Conservation (phyloP, 768 basidiomycete species). For the Agaricus sinodeliciosus region DNA sequence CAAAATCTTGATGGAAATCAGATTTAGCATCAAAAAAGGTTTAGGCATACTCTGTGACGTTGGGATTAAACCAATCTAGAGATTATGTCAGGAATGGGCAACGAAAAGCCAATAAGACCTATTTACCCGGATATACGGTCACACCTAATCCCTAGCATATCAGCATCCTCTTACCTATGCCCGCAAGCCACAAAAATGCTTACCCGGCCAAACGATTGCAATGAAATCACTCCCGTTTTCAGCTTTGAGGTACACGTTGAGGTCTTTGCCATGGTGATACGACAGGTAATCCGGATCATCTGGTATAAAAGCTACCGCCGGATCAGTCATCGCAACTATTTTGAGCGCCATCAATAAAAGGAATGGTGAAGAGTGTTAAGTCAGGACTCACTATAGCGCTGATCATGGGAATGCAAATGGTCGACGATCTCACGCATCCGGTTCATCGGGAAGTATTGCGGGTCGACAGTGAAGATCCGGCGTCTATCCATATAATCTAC, state of each 20-base stretch:
- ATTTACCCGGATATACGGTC: conserved; percentile 8
- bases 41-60: conserved; percentile 37
- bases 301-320: conserved; percentile 52
- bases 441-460: conserved; percentile 55
- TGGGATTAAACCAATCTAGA: conserved; percentile 55
- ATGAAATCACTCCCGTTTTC: conserved; percentile 51
- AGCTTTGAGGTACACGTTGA: conserved; percentile 57
- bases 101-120: not conserved
- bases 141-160: not conserved
- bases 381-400: conserved; percentile 43
- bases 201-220: conserved; percentile 62
- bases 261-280: conserved; percentile 45
- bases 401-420: conserved; percentile 53
- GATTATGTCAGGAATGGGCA: not conserved
- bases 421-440: conserved; percentile 61
- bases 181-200: conserved; percentile 50
- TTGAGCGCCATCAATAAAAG: not conserved
- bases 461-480: conserved; percentile 65
- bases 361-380: not conserved
- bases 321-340: conserved; percentile 68
- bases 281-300: conserved; percentile 38
- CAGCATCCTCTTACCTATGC: not conserved
- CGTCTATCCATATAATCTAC: conserved; percentile 65
- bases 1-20: conserved; percentile 38
- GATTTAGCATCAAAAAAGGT: not conserved